These are phyloP conservation scores for Leavenworthia alabamica DNA, from an alignment of 345 rosid genomes.

Conservation along the genomic window DNA sequence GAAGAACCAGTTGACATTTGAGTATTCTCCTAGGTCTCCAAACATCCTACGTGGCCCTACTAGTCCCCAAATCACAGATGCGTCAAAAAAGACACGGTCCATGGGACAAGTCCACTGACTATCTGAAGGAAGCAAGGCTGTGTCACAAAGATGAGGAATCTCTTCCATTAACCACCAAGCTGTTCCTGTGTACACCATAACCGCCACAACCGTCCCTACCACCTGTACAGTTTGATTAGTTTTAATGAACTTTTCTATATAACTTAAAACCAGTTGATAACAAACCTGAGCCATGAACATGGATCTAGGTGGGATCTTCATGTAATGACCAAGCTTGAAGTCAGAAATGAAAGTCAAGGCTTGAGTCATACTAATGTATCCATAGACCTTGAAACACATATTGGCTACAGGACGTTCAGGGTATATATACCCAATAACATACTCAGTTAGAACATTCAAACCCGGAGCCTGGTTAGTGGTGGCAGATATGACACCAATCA, in stretches of 20 bases:
- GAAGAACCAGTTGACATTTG: slow-evolving; percentile 67
- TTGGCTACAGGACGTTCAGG: slow-evolving; percentile 90
- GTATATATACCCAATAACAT: slow-evolving; percentile 66
- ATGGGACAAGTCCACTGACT: slow-evolving; percentile 82
- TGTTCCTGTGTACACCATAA: slow-evolving; percentile 46
- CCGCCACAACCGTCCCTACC: slow-evolving; percentile 58
- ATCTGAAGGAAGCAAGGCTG: slow-evolving; percentile 40
- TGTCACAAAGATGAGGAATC: slow-evolving; percentile 65
- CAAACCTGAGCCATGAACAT: slow-evolving; percentile 74
- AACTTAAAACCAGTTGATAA: background rate
- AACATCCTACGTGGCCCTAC: slow-evolving; percentile 78
- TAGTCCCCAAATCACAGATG: slow-evolving; percentile 86
- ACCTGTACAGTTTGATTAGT: slow-evolving; percentile 35
- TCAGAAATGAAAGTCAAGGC: slow-evolving; percentile 60
- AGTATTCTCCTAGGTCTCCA: slow-evolving; percentile 63
- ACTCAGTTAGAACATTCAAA: slow-evolving; percentile 71
- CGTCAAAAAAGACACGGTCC: slow-evolving; percentile 64
- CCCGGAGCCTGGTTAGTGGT: slow-evolving; percentile 78
- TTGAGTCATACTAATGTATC: slow-evolving; percentile 81
- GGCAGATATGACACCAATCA: slow-evolving; percentile 64
- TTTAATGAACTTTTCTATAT: background rate
- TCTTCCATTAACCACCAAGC: slow-evolving; percentile 88
- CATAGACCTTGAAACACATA: slow-evolving; percentile 91
- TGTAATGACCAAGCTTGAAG: slow-evolving; percentile 87
- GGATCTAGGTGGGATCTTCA: slow-evolving; percentile 82